Evolutionary conservation across 129 eudicot genomes (phyloP), one percentile per base, ranked within the genome.

Genomic region (Chrysanthemum makinoi): DNA sequence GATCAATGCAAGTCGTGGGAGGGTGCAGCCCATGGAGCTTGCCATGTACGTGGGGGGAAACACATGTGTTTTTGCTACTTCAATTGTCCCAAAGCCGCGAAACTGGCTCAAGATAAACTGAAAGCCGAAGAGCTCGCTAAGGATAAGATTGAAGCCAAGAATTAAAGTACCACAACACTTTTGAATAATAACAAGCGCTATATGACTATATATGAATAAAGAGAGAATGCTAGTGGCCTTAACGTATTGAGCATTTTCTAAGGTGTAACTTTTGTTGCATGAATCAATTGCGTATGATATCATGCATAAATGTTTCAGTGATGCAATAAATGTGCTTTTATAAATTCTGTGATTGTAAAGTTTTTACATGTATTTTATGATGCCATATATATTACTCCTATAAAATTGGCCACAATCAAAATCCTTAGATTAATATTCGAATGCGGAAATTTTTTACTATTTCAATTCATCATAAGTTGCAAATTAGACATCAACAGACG

Each of bases 31-130:
- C 24, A 22, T 22, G 24, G 24, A 22, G 24, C 24, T 22, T 22
- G 24, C 24, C 24, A 22, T 1, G 24, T 22, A 22, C 24, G 24
- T 22, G 24, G 24, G 24, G 24, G 24, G 24, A 22, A 22, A 22
- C 24, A 22, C 24, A 22, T 22, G 24, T 22, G 24, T 22, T 22
- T 22, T 22, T 22, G 24, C 24, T 22, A 22, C 24, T 22, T 43
- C 39, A 52, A 50, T 17, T 73, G 77, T 50, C 5, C 68, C 19
- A 73, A 47, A 46, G 53, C 56, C 12, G 53, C 65, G 8, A 52
- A 52, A 19, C 8, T 52, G 8, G 57, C 57, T 5, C 17, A 52
- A 52, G 57, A 52, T 52, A 52, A 52, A 52, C 57, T 52, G 57
- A 61, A 20, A 61, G 10, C 66, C 18, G 15, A 26, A 3, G 30